phyloP scores from a whole-genome alignment of 495 filamentous ascomycete species.

The Cladorrhinum samala region DNA sequence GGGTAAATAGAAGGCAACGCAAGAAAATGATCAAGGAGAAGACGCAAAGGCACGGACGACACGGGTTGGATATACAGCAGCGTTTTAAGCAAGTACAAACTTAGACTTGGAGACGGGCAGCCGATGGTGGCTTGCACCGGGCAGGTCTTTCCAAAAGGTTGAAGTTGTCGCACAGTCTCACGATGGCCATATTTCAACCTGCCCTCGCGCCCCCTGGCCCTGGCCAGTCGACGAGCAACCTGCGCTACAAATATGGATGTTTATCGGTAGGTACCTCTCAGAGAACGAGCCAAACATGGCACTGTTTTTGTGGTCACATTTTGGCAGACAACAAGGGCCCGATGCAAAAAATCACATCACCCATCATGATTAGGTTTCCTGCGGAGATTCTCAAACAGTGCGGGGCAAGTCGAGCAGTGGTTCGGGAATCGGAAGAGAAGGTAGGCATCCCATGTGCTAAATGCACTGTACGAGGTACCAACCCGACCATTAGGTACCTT shows the following conservation, averaged over 20 bases:
- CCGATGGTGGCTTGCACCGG: not conserved
- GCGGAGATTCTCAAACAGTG: not conserved
- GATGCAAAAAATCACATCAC: not conserved
- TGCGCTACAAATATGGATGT: too few species aligned
- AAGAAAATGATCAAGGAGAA: not conserved
- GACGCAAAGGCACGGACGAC: not conserved
- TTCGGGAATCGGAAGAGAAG: not conserved
- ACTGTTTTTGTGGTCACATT: not conserved
- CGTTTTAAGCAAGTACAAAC: not conserved
- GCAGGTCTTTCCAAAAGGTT: not conserved
- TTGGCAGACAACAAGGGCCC: not conserved
- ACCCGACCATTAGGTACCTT: not conserved
- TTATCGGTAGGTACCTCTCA: not conserved
- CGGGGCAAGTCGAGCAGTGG: not conserved
- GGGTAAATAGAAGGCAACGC: not conserved
- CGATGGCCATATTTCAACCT: conserved; percentile 1
- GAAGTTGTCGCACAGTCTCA: conserved; percentile 1
- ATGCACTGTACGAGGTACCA: not conserved
- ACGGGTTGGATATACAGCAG: not conserved
- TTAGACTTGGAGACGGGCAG: not conserved
- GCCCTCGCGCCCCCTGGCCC: not conserved
- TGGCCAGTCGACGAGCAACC: not conserved
- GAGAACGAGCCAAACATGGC: not conserved
- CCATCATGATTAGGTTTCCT: not conserved
- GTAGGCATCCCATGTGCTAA: not conserved